Conservation (phyloP, 2,329 filamentous ascomycete species). For the Aspergillus ustus region DNA sequence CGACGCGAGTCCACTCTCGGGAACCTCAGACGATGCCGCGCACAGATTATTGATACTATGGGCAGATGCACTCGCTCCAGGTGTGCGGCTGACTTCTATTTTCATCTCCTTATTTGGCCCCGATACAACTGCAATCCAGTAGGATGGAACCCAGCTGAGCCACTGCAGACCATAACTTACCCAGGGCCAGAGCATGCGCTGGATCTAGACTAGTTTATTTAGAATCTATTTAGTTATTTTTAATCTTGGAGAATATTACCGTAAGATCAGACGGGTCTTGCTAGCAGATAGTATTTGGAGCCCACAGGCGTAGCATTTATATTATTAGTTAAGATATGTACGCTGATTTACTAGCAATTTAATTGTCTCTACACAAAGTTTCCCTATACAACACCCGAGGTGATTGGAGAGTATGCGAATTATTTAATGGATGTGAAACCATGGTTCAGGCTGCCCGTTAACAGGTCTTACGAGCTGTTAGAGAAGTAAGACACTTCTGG, state of each 20-base stretch:
- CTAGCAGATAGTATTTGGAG: background rate
- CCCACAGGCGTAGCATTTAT: background rate
- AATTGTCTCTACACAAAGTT: background rate
- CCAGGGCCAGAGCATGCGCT: background rate
- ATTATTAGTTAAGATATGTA: background rate
- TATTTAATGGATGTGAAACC: background rate
- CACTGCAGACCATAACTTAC: background rate
- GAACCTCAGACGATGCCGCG: too few species aligned
- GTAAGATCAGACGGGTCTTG: background rate
- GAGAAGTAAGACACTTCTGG: slow-evolving; percentile 14
- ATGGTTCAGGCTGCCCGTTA: background rate
- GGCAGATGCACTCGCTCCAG: background rate
- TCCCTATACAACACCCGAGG: background rate
- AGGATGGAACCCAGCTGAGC: background rate
- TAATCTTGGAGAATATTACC: background rate
- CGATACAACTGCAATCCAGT: background rate
- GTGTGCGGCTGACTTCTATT: background rate
- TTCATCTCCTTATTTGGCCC: slow-evolving; percentile 1
- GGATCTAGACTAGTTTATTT: background rate
- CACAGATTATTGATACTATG: background rate
- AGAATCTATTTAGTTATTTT: background rate
- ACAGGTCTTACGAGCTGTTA: slow-evolving; percentile 9
- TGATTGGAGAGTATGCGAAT: background rate
- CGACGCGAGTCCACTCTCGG: too few species aligned
- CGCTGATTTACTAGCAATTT: background rate